Evolutionary conservation across 2,329 filamentous ascomycete genomes (phyloP), one percentile per base, ranked within the genome.

Genomic region (Samsoniella hepiali): DNA sequence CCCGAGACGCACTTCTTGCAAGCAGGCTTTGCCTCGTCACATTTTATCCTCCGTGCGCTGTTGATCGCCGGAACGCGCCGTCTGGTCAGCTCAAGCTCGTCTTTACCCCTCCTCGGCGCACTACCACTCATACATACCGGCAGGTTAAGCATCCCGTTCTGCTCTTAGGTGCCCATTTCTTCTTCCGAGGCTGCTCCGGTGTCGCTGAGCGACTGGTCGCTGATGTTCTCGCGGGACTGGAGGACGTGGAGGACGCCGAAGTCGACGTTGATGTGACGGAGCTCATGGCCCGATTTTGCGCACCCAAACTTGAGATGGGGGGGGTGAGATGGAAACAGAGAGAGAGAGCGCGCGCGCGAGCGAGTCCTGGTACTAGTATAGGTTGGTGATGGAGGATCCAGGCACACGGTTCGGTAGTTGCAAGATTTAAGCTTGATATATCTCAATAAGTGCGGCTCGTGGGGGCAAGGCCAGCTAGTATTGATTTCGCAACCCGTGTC

Each of bases 81-180:
- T 34, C 42, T 32, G 31, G 42, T 58, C 17, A 58, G 55, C 42
- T 27, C 38, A 40, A 15, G 38, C 13, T 40, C 38, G 15, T 38
- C 34, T 40, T 13, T 40, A 11, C 13, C 38, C 38, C 1, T 8
- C 11, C 38, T 40, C 11, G 38, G 13, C 38, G 10, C 38, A 47
- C 9, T 27, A 8, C 44, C n/a, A 27, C 44, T 27, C n/a, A 27
- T 22, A 59, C 57, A 11, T 50, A 59, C 57, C 57, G 57, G 32
- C 57, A 59, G 3, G 57, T 59, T 32, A 59, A 50, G 17, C 57
- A 59, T 31, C 57, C 45, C 10, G 31, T 59, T 22, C 31, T 58
- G 11, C 42, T 38, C 10, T 58, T 58, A 5, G 56, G 56, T 17
- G 42, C 56, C 56, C 57, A 59, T 50, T 51, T 59, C 45, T 59